phyloP scores from a whole-genome alignment of 495 filamentous ascomycete species.

The Aspergillus campestris region DNA sequence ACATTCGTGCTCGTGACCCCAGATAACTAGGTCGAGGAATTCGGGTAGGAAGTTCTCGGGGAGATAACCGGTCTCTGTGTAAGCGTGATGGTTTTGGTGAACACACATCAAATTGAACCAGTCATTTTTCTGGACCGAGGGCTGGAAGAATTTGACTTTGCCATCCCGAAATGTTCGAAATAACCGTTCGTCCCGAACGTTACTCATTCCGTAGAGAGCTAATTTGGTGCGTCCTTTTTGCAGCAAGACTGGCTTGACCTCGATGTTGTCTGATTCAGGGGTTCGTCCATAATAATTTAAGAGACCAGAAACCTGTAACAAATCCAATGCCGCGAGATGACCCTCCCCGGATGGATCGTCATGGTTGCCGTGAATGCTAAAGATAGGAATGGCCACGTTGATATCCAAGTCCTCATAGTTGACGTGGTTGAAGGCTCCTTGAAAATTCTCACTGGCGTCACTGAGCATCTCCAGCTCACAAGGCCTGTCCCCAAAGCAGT shows the following conservation, averaged over 20 bases:
- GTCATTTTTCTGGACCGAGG: conserved; percentile 70
- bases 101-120: conserved; percentile 97
- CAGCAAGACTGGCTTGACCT: conserved; percentile 80
- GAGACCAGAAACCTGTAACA: conserved; percentile 83
- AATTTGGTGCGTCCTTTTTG: conserved; percentile 94
- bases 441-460: conserved; percentile 82
- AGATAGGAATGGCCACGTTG: conserved; percentile 94
- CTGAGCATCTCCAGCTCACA: conserved; percentile 94
- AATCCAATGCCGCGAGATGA: conserved; percentile 77
- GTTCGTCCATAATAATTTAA: conserved; percentile 95
- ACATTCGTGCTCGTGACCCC: conserved; percentile 98
- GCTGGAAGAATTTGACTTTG: conserved; percentile 88
- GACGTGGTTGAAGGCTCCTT: conserved; percentile 77
- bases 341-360: conserved; percentile 95
- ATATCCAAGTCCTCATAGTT: conserved; percentile 98
- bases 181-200: conserved; percentile 90
- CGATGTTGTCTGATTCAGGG: conserved; percentile 84
- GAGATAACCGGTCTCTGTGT: conserved; percentile 82
- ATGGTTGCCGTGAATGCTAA: conserved; percentile 98
- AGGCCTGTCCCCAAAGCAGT: conserved; percentile 89
- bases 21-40: conserved; percentile 86
- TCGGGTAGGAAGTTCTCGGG: conserved; percentile 91
- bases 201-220: conserved; percentile 91
- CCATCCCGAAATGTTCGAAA: conserved; percentile 89
- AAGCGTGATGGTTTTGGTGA: conserved; percentile 92